These are phyloP conservation scores for Penicillium digitatum DNA, from an alignment of 2,329 filamentous ascomycete genomes.

Conservation along the genomic window DNA sequence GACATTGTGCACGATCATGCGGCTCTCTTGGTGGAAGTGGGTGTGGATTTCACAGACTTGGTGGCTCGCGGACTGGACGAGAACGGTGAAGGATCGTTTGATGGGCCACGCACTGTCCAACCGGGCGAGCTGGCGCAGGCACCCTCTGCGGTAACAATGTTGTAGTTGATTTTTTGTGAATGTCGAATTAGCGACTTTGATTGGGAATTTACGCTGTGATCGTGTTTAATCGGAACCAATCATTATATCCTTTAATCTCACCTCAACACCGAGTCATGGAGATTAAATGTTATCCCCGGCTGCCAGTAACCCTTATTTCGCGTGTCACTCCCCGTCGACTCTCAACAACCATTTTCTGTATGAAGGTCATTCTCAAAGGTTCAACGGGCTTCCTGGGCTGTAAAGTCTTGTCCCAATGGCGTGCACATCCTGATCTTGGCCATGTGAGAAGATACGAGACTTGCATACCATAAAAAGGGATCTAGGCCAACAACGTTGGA, in stretches of 20 bases:
- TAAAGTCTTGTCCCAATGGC: slow-evolving; percentile 51
- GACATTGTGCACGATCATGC: slow-evolving; percentile 77
- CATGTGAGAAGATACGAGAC: background rate
- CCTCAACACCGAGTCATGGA: background rate
- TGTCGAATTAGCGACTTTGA: background rate
- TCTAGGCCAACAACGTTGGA: background rate
- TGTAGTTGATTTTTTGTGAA: background rate
- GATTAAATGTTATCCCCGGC: background rate
- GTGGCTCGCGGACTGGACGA: slow-evolving; percentile 57
- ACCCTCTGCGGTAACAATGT: background rate
- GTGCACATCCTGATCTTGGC: slow-evolving; percentile 39
- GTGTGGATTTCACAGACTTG: slow-evolving; percentile 81
- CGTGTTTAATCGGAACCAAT: background rate
- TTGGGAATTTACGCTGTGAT: background rate
- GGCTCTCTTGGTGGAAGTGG: slow-evolving; percentile 74
- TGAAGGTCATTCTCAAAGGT: slow-evolving; percentile 19
- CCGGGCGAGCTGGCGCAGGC: slow-evolving; percentile 12
- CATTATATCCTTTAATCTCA: background rate
- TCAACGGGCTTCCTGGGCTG: slow-evolving; percentile 18
- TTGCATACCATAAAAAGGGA: background rate
- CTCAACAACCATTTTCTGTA: background rate
- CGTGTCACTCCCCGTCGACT: background rate
- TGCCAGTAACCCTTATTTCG: background rate
- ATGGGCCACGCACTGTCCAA: slow-evolving; percentile 17
- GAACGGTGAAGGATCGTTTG: slow-evolving; percentile 18